Evolutionary conservation across 208 protist species (phyloP).

Genomic region (Trypanosoma platydactyli): DNA sequence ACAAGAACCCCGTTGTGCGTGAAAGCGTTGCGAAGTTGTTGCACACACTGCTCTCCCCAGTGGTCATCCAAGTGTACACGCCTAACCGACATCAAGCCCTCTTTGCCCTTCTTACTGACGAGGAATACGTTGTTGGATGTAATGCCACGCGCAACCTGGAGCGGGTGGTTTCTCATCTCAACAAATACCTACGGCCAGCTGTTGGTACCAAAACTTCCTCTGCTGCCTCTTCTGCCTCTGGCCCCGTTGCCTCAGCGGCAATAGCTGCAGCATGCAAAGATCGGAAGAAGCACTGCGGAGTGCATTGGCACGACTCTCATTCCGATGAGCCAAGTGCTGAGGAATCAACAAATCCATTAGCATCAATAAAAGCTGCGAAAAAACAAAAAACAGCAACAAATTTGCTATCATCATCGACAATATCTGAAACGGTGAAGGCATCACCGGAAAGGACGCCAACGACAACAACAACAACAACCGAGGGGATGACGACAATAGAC

Average conservation of each 20-base stretch:
- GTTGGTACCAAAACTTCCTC: not conserved
- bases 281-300: too few species aligned
- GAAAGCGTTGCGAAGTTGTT: constrained; percentile 45
- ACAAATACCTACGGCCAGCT: constrained; percentile 3
- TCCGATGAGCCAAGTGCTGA: not conserved
- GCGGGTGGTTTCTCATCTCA: constrained; percentile 7
- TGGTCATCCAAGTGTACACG: constrained; percentile 7
- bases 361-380: too few species aligned
- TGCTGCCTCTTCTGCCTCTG: not conserved
- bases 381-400: too few species aligned
- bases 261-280: not conserved
- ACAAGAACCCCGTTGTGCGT: constrained; percentile 56
- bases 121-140: constrained; percentile 15
- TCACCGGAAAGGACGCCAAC: too few species aligned
- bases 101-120: constrained; percentile 17
- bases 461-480: too few species aligned
- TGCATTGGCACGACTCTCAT: not conserved
- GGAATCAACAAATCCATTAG: too few species aligned
- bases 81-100: constrained; percentile 11
- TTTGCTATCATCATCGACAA: too few species aligned
- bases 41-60: constrained; percentile 41
- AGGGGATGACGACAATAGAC: too few species aligned
- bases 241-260: not conserved
- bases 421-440: too few species aligned
- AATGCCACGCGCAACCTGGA: constrained; percentile 18